Evolutionary conservation across 1,139 yeast genomes (phyloP), one percentile per base, ranked within the genome.

Genomic region (Yamadazyma dendronema): DNA sequence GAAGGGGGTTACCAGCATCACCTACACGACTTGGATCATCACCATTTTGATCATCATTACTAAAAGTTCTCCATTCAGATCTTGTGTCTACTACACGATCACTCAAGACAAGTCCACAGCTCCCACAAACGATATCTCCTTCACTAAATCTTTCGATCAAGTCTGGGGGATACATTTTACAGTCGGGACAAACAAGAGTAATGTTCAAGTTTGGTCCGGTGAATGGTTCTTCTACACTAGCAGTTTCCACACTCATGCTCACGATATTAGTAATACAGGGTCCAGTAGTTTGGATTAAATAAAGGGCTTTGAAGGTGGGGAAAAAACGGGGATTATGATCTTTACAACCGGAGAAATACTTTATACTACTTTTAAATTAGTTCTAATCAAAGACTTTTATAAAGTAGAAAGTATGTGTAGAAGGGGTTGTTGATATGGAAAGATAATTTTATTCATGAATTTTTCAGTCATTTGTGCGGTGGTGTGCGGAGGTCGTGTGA

Each of bases 11-110:
- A n/a, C 94, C 84, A 3, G 97, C 97, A 56, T 90, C 97, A 61
- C 98, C 98, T 47, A 92, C 98, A 85, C 98, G 97, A 52, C 95
- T 84, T 3, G 98, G 98, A 60, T 92, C 98, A 57, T 89, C 97
- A 52, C 95, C 96, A 49, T 92, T 94, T 62, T 90, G 97, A 59
- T 92, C 98, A 60, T 92, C 98, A 59, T 92, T 92, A 46, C 85
- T 80, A 62, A 92, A 92, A 2, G 98, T 92, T 71, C 98, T 86
- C 98, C 98, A 92, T 70, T 92, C 98, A 2, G 96, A 87, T 50
- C 98, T 74, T 4, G 96, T 90, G 57, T 92, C 98, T 24, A 92
- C 96, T 37, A 92, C 84, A 47, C 95, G 73, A 58, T 89, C 96
- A 50, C 96, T 88, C 22, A 92, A 74, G 2, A 92, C 98, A 43